phyloP scores from a whole-genome alignment of 306 rosid genomes.

The Betula pendula region DNA sequence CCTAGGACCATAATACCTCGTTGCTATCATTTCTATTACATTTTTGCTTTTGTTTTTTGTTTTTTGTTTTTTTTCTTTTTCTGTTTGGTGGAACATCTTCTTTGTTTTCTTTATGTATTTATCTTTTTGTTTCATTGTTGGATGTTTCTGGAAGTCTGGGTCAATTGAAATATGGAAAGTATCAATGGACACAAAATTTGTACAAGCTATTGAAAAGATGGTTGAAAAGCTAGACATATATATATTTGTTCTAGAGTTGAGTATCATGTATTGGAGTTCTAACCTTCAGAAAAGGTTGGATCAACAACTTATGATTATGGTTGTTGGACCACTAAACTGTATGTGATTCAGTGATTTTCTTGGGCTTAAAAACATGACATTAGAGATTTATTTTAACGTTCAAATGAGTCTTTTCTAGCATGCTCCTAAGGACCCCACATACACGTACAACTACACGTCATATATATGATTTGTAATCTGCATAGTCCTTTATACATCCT shows the following conservation, averaged over 20 bases:
- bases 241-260: background rate
- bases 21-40: no score
- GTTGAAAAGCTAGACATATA: no score
- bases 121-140: no score
- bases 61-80: background rate
- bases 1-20: no score
- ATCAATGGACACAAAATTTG: no score
- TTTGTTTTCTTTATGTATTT: no score
- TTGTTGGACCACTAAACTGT: background rate
- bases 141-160: no score
- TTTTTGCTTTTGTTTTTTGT: no score
- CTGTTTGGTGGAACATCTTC: background rate
- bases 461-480: background rate
- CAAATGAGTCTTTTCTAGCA: background rate
- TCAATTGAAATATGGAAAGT: no score
- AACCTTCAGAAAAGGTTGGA: background rate
- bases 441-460: background rate
- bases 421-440: background rate
- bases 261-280: background rate
- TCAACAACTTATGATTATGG: background rate
- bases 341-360: background rate
- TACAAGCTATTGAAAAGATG: no score
- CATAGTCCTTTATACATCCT: background rate
- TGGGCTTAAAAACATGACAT: background rate
- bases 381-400: background rate